Conservation (phyloP, 305 asterid genomes). For the Fraxinus angustifolia region DNA sequence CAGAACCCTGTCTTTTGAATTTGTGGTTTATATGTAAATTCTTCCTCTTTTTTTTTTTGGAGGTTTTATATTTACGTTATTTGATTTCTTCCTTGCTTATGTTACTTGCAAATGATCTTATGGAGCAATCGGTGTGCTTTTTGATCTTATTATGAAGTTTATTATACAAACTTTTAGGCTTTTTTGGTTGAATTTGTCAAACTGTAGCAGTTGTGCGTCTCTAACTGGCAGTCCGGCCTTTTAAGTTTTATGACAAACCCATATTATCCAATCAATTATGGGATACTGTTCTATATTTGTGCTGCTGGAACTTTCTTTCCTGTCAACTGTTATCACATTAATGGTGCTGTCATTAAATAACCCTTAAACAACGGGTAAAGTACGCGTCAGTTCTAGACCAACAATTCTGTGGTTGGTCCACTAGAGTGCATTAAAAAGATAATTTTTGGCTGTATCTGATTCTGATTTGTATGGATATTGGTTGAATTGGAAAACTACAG, state of each 20-base stretch:
- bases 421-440: neutral
- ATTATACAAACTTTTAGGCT: neutral
- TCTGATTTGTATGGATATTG: slow-evolving; percentile 2
- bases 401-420: neutral
- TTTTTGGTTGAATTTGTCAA: neutral
- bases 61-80: neutral
- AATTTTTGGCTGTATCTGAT: slow-evolving; percentile 5
- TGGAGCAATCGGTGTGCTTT: neutral
- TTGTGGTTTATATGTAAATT: neutral
- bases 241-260: neutral
- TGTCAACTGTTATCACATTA: neutral
- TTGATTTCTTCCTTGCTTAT: neutral
- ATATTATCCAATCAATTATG: neutral
- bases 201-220: neutral
- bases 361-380: neutral
- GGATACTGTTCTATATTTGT: neutral
- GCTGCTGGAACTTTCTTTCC: slow-evolving; percentile 7
- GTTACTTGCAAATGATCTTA: neutral
- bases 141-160: slow-evolving; percentile 3
- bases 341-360: neutral
- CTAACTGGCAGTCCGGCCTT: neutral
- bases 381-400: neutral
- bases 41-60: slow-evolving; percentile 7
- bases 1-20: neutral
- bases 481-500: neutral